A percentile compares a stretch with the other conserved stretches of the same genome.
phyloP scores from a whole-genome alignment of 345 rosid species.

The Excoecaria cochinchinensis region DNA sequence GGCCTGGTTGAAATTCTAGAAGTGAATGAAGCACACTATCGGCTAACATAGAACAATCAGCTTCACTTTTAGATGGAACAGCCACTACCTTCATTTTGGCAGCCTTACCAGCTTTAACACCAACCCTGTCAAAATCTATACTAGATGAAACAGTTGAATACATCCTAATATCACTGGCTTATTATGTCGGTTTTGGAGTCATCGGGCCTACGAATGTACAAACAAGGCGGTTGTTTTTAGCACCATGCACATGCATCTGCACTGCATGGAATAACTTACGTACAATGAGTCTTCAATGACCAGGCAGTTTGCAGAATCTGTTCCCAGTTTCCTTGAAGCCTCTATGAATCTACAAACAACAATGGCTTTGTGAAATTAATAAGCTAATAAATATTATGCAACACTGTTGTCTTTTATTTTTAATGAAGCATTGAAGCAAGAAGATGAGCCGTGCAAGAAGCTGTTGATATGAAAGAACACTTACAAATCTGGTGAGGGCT shows the following conservation, averaged over 20 bases:
- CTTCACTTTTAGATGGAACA: constrained; percentile 40
- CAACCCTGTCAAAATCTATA: constrained; percentile 31
- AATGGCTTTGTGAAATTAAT: neutral
- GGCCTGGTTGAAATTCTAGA: constrained; percentile 40
- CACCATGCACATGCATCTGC: neutral
- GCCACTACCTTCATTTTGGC: constrained; percentile 45
- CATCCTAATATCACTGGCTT: no score
- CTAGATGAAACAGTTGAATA: neutral
- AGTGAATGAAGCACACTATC: constrained; percentile 40
- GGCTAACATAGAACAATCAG: constrained; percentile 38
- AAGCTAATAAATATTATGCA: neutral
- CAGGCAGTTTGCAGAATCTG: constrained; percentile 36
- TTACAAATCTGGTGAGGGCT: no score
- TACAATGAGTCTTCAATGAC: constrained; percentile 51
- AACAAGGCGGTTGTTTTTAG: no score
- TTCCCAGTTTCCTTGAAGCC: constrained; percentile 41
- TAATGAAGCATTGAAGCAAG: neutral
- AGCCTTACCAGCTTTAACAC: constrained; percentile 45
- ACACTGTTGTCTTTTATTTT: neutral
- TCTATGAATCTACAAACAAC: constrained; percentile 36
- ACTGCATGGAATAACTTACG: constrained; percentile 23
- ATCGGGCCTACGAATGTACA: no score
- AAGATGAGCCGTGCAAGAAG: neutral
- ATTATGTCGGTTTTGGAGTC: no score
- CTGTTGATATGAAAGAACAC: neutral